Evolutionary conservation across 495 filamentous ascomycete genomes (phyloP).

Genomic region (Geoglossum glabrum): DNA sequence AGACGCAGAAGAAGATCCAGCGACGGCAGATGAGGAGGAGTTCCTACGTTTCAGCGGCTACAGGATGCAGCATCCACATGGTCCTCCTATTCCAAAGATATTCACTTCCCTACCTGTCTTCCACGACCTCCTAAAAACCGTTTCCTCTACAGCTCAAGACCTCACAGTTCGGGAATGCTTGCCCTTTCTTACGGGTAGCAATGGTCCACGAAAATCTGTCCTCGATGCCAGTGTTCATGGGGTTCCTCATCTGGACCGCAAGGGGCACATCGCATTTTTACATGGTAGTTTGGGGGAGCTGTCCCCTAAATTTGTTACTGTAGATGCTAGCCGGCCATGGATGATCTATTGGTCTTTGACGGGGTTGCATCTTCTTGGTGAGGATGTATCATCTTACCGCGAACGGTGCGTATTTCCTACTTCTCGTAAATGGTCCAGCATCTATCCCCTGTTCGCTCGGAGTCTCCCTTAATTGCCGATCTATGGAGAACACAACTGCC

Average conservation of each 20-base stretch:
- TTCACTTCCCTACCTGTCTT: slow-evolving; percentile 44
- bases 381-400: slow-evolving; percentile 50
- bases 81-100: slow-evolving; percentile 33
- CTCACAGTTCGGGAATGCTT: slow-evolving; percentile 47
- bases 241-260: slow-evolving; percentile 50
- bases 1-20: neutral
- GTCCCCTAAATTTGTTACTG: slow-evolving; percentile 39
- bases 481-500: neutral
- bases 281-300: slow-evolving; percentile 42
- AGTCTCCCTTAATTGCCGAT: neutral
- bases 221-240: slow-evolving; percentile 39
- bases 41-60: neutral
- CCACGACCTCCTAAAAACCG: slow-evolving; percentile 45
- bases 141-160: slow-evolving; percentile 44
- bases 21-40: neutral
- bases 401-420: slow-evolving; percentile 27
- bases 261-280: slow-evolving; percentile 57
- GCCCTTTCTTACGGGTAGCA: slow-evolving; percentile 35
- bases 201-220: slow-evolving; percentile 20
- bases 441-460: neutral
- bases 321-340: slow-evolving; percentile 82
- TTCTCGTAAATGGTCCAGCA: neutral
- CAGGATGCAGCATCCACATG: neutral
- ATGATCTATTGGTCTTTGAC: slow-evolving; percentile 78
- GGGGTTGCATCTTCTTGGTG: slow-evolving; percentile 49